phyloP scores from a whole-genome alignment of 768 basidiomycete genomes.

The Dendrothele bispora region DNA sequence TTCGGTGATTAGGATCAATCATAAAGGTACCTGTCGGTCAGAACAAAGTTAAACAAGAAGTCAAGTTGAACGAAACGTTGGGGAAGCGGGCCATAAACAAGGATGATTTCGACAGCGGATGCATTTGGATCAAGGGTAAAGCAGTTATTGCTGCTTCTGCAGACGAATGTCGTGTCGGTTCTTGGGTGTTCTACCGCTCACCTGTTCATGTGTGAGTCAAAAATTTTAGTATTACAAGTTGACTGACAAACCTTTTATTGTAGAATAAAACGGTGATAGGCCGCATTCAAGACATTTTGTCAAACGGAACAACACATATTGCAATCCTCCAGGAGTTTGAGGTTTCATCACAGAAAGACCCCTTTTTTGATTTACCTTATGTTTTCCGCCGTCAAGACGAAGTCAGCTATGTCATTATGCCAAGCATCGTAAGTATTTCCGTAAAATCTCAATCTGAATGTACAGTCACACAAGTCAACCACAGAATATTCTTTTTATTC shows the following conservation, averaged over 20 bases:
- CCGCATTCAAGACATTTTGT: background rate
- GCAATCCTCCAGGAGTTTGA: background rate
- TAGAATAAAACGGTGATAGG: background rate
- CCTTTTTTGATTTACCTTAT: background rate
- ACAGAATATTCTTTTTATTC: constrained; percentile 16
- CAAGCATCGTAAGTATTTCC: constrained; percentile 6
- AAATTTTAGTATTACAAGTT: no score
- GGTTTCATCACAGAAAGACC: background rate
- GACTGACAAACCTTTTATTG: no score
- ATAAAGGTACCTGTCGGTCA: background rate
- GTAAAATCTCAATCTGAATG: background rate
- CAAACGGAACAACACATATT: background rate
- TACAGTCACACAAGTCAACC: background rate
- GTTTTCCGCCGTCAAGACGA: background rate
- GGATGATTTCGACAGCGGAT: background rate
- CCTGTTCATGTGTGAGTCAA: background rate
- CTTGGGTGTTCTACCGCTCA: background rate
- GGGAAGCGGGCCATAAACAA: background rate
- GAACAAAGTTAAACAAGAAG: background rate
- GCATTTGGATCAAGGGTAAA: background rate
- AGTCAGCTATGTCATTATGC: background rate
- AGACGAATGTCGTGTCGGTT: background rate
- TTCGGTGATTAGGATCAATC: background rate
- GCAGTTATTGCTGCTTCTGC: background rate
- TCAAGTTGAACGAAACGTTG: background rate